Base-by-base conservation (phyloP, 2,329 filamentous ascomycete species). In the Fusarium lateritium region DNA sequence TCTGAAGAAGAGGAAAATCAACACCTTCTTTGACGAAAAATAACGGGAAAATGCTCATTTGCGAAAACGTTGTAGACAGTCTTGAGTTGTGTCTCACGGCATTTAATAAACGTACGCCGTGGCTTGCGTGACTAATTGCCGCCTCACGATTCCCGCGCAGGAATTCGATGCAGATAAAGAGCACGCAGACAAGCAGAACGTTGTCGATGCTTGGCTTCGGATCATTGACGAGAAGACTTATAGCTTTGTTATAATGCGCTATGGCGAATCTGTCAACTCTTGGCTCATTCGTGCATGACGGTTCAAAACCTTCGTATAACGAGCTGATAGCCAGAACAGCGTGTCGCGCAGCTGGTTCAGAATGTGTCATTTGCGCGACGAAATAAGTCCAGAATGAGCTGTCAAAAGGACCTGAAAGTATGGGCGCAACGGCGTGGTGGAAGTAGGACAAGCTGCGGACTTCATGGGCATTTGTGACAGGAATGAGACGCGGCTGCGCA, bases 131-230 rank as follows among this genome's bases (percentile, higher is more conserved):
- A 10, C 73, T 72, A 6, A 79, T 74, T 1, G 80, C 82, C 5
- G 75, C 73, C 7, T 75, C 66, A 19, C 70, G 71, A 67, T 83
- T 76, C 10, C 77, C 80, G 1, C 78, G 77, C 2, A 83, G 70
- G 56, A 82, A 78, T 63, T 83, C 82, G 54, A 84, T 79, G 62
- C 81, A 83, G 36, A 81, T 75, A 58, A 84, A 83, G 17, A 84
- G 69, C 3, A 83, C 62, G 57, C 82, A 83, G 0, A 81, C 77
- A 0, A 82, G 59, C 4, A 83, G 67, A 5, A 83, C 77, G 0
- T 78, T 69, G 33, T 80, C 77, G 17, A 79, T 72, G 24, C 78
- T 43, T 6, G 46, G 51, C 4, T 45, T 44, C 0, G 60, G 36
- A 3, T 74, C 72, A 2, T 73, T 61, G 11, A 77, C 72, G 1